A percentile compares a stretch with the other conserved stretches of the same genome.
Conservation (phyloP, 1,139 yeast species). For the Hyphopichia pseudoburtonii region DNA sequence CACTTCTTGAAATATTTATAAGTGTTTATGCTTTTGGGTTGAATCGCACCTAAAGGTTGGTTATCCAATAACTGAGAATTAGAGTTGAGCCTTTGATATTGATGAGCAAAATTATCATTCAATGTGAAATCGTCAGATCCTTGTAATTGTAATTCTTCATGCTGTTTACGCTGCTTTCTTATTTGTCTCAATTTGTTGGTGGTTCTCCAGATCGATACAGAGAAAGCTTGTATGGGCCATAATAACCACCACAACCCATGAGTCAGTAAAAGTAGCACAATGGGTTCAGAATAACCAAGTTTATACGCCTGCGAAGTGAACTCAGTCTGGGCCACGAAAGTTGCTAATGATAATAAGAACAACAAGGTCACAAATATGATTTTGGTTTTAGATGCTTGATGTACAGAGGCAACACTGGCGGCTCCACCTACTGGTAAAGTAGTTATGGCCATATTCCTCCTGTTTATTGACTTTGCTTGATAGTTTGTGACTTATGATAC, state of each 20-base stretch:
- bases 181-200: conserved; percentile 21
- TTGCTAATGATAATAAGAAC: conserved; percentile 56
- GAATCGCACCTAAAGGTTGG: conserved; percentile 12
- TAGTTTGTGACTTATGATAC: no score
- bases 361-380: conserved; percentile 55
- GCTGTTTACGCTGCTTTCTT: conserved; percentile 6
- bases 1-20: conserved; percentile 41
- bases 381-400: conserved; percentile 33
- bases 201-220: conserved; percentile 47
- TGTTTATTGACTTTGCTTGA: not conserved
- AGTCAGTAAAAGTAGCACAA: conserved; percentile 63
- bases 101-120: conserved; percentile 6
- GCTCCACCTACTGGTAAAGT: conserved; percentile 10
- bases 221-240: conserved; percentile 71
- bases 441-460: conserved; percentile 14
- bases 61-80: conserved; percentile 29
- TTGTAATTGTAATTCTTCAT: conserved; percentile 3
- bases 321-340: conserved; percentile 81
- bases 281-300: conserved; percentile 65
- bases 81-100: conserved; percentile 31
- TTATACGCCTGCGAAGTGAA: conserved; percentile 71
- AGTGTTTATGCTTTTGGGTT: conserved; percentile 17
- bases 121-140: conserved; percentile 2
- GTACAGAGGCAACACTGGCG: conserved; percentile 7
- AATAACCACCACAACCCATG: conserved; percentile 79